phyloP scores from a whole-genome alignment of 2,329 filamentous ascomycete genomes.

The Stenocarpella maydis region DNA sequence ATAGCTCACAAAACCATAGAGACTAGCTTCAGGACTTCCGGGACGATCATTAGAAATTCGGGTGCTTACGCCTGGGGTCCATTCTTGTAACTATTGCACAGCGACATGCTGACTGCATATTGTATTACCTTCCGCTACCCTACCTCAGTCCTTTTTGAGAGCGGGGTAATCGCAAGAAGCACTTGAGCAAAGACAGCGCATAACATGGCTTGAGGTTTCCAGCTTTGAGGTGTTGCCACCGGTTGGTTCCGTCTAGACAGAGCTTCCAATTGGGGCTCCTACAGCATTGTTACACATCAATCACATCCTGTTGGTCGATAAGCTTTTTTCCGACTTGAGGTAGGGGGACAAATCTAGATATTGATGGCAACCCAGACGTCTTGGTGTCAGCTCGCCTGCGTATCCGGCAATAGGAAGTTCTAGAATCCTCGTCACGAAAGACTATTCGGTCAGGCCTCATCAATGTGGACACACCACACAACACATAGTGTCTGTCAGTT shows the following conservation, averaged over 20 bases:
- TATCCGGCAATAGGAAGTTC: background rate
- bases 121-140: background rate
- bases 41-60: background rate
- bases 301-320: too few species aligned
- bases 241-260: background rate
- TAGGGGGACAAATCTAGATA: background rate
- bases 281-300: background rate
- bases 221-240: background rate
- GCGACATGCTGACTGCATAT: slow-evolving; percentile 5
- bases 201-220: background rate
- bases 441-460: background rate
- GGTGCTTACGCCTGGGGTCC: background rate
- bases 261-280: too few species aligned
- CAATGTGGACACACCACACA: background rate
- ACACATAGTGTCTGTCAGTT: background rate
- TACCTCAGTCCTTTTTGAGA: background rate
- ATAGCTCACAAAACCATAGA: background rate
- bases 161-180: slow-evolving; percentile 8
- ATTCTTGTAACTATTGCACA: background rate
- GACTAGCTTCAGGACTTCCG: background rate
- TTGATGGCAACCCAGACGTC: background rate
- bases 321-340: too few species aligned
- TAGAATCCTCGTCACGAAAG: background rate
- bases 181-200: background rate
- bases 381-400: background rate